These are phyloP conservation scores for Pseudozyma sp. DNA, from an alignment of 1,284 basidiomycete species.

Conservation along the genomic window DNA sequence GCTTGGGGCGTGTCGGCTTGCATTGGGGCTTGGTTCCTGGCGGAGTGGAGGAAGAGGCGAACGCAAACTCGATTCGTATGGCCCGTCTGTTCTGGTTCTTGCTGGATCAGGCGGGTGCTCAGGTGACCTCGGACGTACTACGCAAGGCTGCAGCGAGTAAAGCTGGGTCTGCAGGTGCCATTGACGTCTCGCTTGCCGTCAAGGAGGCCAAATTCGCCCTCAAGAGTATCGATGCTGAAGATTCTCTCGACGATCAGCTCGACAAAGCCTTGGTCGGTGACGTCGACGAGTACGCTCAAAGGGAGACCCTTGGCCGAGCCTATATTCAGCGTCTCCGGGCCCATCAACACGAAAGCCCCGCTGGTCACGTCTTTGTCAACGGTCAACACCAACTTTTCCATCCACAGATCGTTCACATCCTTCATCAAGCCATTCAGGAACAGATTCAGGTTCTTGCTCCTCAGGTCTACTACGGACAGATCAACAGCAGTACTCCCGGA, in stretches of 20 bases:
- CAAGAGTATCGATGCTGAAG: constrained; percentile 15
- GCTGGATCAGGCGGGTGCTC: constrained; percentile 35
- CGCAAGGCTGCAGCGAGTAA: constrained; percentile 25
- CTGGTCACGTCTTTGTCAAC: constrained; percentile 81
- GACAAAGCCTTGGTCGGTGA: constrained; percentile 17
- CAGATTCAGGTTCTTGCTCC: constrained; percentile 51
- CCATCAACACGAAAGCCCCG: constrained; percentile 16
- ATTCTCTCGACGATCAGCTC: constrained; percentile 11
- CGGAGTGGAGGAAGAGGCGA: constrained; percentile 41
- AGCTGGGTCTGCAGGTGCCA: constrained; percentile 4
- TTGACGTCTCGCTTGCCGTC: constrained; percentile 35
- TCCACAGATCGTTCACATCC: constrained; percentile 72
- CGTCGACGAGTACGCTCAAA: constrained; percentile 6
- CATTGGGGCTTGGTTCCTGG: constrained; percentile 63
- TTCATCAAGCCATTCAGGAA: constrained; percentile 50
- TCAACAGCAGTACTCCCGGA: constrained; percentile 74
- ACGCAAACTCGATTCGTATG: constrained; percentile 27
- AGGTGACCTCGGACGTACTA: constrained; percentile 38
- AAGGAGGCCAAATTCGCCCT: constrained; percentile 46
- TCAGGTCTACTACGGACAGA: constrained; percentile 76
- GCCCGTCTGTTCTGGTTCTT: constrained; percentile 58
- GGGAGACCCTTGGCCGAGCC: constrained; percentile 19
- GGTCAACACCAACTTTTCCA: constrained; percentile 82
- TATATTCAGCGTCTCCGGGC: constrained; percentile 53
- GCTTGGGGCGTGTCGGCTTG: constrained; percentile 49